Conservation (phyloP, 306 rosid species). For the Rosa multiflora region DNA sequence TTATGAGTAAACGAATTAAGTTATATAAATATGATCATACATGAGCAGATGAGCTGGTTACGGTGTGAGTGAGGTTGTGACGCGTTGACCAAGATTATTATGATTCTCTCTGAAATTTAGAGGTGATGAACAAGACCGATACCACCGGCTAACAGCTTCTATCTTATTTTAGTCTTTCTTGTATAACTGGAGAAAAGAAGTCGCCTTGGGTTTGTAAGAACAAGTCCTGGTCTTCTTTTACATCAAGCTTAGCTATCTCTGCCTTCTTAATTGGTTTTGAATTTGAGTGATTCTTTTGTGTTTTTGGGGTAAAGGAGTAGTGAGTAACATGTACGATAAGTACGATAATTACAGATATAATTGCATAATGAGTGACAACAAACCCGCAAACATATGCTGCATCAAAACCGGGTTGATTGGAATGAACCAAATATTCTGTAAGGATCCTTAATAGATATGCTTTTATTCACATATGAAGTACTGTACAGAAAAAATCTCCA, state of each 20-base stretch:
- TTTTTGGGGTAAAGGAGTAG: neutral
- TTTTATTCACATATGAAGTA: slow-evolving; percentile 4
- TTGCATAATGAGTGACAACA: neutral
- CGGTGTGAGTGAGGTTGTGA: slow-evolving; percentile 6
- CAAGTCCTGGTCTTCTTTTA: slow-evolving; percentile 5
- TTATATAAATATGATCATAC: neutral
- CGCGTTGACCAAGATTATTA: slow-evolving; percentile 11
- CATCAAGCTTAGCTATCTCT: neutral
- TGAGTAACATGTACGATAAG: neutral
- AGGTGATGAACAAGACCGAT: slow-evolving; percentile 11
- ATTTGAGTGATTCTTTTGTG: neutral
- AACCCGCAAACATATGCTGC: neutral
- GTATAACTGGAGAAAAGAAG: neutral
- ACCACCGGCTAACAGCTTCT: neutral
- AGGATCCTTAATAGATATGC: neutral
- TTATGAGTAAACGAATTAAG: slow-evolving; percentile 6
- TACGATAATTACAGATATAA: neutral
- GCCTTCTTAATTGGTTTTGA: neutral
- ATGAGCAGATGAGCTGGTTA: neutral
- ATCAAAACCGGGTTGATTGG: neutral
- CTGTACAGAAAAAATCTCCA: slow-evolving; percentile 5
- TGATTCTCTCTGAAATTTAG: neutral
- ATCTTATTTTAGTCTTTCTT: neutral
- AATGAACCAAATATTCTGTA: neutral
- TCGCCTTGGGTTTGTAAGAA: neutral